phyloP scores from a whole-genome alignment of 495 filamentous ascomycete species.

The Hypoxylon perforatum region DNA sequence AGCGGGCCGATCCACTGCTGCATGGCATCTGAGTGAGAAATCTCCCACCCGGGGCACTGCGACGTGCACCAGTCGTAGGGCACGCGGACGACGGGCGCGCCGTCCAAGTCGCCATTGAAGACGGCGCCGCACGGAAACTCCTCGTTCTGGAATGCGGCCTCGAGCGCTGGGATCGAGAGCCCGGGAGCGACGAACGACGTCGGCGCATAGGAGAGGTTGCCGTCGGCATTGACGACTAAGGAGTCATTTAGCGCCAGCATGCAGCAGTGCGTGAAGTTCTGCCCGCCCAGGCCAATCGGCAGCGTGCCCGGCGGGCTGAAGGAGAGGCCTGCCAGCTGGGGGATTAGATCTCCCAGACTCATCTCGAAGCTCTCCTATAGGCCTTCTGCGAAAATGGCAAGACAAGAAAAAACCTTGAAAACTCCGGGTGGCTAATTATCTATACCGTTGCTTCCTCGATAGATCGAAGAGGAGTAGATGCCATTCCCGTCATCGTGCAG shows the following conservation, averaged over 20 bases:
- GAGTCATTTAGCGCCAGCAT: slow-evolving; percentile 42
- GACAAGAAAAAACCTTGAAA: neutral
- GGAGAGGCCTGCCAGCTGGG: slow-evolving; percentile 41
- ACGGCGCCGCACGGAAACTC: slow-evolving; percentile 53
- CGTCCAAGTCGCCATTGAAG: slow-evolving; percentile 44
- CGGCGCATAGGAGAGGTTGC: slow-evolving; percentile 37
- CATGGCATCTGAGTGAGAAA: slow-evolving; percentile 31
- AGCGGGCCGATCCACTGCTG: slow-evolving; percentile 45
- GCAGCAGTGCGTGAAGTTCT: slow-evolving; percentile 47
- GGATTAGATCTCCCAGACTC: slow-evolving; percentile 36
- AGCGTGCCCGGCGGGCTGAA: slow-evolving; percentile 16
- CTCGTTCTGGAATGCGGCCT: slow-evolving; percentile 19
- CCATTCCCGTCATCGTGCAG: neutral
- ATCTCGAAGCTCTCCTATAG: slow-evolving; percentile 6
- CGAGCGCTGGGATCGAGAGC: slow-evolving; percentile 22
- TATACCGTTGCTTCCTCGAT: neutral
- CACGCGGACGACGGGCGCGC: slow-evolving; percentile 44
- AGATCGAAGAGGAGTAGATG: neutral
- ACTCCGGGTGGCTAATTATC: no score
- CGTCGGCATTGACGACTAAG: slow-evolving; percentile 17
- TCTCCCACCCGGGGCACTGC: slow-evolving; percentile 42
- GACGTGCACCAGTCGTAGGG: slow-evolving; percentile 41
- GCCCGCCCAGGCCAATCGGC: slow-evolving; percentile 33
- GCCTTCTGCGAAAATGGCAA: neutral
- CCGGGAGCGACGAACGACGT: slow-evolving; percentile 37